Evolutionary conservation across 805 yeast genomes (phyloP).

Genomic region (Aciculoconidium aculeatum): DNA sequence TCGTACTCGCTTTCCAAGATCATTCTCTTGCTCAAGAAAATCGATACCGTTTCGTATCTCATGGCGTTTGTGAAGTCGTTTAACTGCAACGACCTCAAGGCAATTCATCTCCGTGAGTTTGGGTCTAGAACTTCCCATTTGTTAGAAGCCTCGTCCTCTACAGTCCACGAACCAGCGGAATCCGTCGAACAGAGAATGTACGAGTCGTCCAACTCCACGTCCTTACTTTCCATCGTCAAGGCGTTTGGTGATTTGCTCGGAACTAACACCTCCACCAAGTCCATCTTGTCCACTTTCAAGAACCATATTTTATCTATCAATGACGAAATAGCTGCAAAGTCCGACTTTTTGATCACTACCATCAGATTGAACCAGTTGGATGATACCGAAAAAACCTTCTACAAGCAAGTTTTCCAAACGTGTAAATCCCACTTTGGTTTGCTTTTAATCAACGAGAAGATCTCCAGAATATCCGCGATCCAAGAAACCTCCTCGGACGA

Average conservation of each 20-base stretch:
- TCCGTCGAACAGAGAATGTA: conserved; percentile 13
- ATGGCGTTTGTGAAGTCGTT: conserved; percentile 28
- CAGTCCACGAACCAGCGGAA: conserved; percentile 12
- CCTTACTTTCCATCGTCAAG: conserved; percentile 29
- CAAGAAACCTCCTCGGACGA: conserved; percentile 5
- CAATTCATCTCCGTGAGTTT: conserved; percentile 51
- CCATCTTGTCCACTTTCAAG: conserved; percentile 26
- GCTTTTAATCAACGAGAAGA: conserved; percentile 18
- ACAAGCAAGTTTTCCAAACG: conserved; percentile 20
- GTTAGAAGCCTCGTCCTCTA: conserved; percentile 52
- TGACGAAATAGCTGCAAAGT: conserved; percentile 22
- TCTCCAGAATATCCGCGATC: conserved; percentile 2
- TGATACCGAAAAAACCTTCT: conserved; percentile 17
- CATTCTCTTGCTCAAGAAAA: conserved; percentile 21
- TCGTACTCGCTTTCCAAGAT: conserved; percentile 19
- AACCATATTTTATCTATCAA: conserved; percentile 26
- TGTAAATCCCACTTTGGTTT: conserved; percentile 29
- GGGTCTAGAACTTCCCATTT: conserved; percentile 67
- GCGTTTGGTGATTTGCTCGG: conserved; percentile 29
- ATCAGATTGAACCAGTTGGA: conserved; percentile 15
- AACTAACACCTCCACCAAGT: conserved; percentile 20
- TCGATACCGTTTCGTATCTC: conserved; percentile 28
- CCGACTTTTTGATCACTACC: conserved; percentile 24
- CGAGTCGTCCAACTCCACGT: conserved; percentile 24
- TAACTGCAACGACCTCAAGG: conserved; percentile 34